Evolutionary conservation across 352 stramenopile genomes (phyloP).

Genomic region (Thraustotheca clavata): DNA sequence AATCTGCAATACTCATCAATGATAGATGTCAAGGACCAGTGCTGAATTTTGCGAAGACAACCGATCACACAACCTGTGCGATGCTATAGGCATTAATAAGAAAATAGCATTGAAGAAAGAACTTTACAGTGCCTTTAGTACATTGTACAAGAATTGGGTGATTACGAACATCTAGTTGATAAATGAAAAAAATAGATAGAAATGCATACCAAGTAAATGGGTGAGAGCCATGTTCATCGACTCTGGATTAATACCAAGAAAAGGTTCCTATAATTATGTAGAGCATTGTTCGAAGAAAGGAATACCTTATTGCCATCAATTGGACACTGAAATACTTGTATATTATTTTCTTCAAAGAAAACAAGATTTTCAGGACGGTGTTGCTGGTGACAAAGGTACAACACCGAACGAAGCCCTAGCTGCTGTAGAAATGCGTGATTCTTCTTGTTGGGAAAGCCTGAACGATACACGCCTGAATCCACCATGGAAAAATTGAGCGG

Average conservation of each 20-base stretch:
- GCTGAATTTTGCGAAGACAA: slow-evolving; percentile 81
- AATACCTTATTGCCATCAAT: slow-evolving; percentile 84
- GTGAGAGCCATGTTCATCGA: slow-evolving; percentile 68
- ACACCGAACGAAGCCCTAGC: slow-evolving; percentile 74
- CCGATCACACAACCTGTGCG: slow-evolving; percentile 78
- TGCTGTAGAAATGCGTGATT: slow-evolving; percentile 83
- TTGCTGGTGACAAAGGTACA: slow-evolving; percentile 79
- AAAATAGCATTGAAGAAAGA: background rate
- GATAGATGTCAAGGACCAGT: slow-evolving; percentile 81
- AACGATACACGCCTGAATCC: slow-evolving; percentile 79
- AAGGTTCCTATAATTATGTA: slow-evolving; percentile 52
- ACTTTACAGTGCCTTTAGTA: slow-evolving; percentile 76
- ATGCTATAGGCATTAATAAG: slow-evolving; percentile 32
- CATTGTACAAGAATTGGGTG: slow-evolving; percentile 83
- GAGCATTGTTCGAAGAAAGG: background rate
- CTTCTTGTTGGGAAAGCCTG: slow-evolving; percentile 80
- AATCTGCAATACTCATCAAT: slow-evolving; percentile 86
- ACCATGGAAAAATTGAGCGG: slow-evolving; percentile 89
- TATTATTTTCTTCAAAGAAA: slow-evolving; percentile 77
- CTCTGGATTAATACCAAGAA: slow-evolving; percentile 81
- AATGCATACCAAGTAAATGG: slow-evolving; percentile 52
- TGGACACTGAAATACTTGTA: slow-evolving; percentile 73
- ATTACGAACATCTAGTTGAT: slow-evolving; percentile 59
- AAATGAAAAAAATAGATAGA: background rate
- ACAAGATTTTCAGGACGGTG: slow-evolving; percentile 71